Percentiles rank a stretch among this genome's conserved stretches.
phyloP scores from a whole-genome alignment of 139 green algal genomes.

The Gonium pectorale region DNA sequence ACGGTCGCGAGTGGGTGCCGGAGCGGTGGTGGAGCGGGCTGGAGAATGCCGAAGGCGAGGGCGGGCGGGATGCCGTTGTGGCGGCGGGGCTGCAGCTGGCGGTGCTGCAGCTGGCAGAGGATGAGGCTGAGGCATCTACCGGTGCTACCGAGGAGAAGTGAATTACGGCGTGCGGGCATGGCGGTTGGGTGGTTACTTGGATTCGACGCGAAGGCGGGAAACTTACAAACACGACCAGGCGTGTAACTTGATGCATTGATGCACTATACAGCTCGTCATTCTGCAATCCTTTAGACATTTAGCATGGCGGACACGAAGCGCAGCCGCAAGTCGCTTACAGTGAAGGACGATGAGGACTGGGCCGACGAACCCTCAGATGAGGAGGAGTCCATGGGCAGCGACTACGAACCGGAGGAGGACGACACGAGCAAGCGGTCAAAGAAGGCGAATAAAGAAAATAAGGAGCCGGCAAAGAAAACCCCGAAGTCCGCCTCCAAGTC shows the following conservation, averaged over 20 bases:
- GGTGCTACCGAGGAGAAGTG: no score
- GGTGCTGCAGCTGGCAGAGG: neutral
- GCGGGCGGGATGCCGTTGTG: slow-evolving; percentile 41
- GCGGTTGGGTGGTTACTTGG: no score
- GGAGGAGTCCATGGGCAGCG: neutral
- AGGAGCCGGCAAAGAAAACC: neutral
- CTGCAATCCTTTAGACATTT: neutral
- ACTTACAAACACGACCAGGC: no score
- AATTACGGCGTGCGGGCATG: no score
- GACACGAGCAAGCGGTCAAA: neutral
- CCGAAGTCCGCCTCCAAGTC: no score
- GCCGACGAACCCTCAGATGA: neutral
- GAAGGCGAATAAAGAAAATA: no score
- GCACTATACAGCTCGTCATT: neutral
- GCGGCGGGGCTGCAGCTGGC: slow-evolving; percentile 14
- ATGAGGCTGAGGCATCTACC: neutral
- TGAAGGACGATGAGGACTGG: neutral
- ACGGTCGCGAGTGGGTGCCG: slow-evolving; percentile 57
- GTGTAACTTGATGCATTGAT: no score
- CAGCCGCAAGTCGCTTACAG: neutral
- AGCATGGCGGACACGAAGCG: neutral
- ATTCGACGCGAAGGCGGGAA: no score
- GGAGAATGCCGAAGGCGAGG: neutral
- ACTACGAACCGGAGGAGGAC: neutral
- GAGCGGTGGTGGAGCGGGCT: slow-evolving; percentile 24